Base-by-base conservation (phyloP, 345 rosid genomes). In the Lepidium sativum region DNA sequence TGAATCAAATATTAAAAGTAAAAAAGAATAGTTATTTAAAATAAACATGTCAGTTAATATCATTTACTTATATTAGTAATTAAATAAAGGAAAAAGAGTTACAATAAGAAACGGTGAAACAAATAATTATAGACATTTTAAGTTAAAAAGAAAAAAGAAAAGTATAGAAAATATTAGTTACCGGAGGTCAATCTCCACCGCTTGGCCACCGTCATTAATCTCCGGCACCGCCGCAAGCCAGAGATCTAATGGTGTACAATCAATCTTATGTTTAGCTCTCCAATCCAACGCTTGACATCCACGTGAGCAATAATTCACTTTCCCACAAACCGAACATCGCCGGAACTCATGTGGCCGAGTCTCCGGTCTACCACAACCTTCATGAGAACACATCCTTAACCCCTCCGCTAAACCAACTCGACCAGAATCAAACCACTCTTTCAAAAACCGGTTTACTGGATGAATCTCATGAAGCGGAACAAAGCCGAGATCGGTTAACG, bases 261-360 rank as follows among this genome's bases (percentile, higher is more conserved):
- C 94, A 41, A 44, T 56, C 81, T 86, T 85, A 67, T 92, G 98
- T 21, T 80, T 83, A 33, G 77, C 33, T 78, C 80, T 87, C 98
- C 98, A 92, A 69, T 92, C 98, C 7, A 82, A 78, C 48, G 98
- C 98, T 59, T 92, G 98, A 38, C 98, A 92, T 0, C 84, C 98
- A 17, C 97, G 83, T 0, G 98, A 92, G 57, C 98, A 92, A 41
- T 92, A 92, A 65, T 87, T 87, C 16, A 89, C 98, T 3, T 63
- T 74, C 34, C 97, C 88, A 63, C 98, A 92, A 9, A 80, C 96
- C 0, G 97, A 89, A 57, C 98, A 92, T 53, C 95, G 71, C 63
- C 98, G 72, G 32, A 87, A 92, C 80, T 92, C 98, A 20, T 83
- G 86, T 2, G 78, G 42, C 60, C 96, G 73, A 5, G 97, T 87